Evolutionary conservation across 495 filamentous ascomycete species (phyloP), one percentile per base, ranked within the genome.

Genomic region (Aspergillus wentii): DNA sequence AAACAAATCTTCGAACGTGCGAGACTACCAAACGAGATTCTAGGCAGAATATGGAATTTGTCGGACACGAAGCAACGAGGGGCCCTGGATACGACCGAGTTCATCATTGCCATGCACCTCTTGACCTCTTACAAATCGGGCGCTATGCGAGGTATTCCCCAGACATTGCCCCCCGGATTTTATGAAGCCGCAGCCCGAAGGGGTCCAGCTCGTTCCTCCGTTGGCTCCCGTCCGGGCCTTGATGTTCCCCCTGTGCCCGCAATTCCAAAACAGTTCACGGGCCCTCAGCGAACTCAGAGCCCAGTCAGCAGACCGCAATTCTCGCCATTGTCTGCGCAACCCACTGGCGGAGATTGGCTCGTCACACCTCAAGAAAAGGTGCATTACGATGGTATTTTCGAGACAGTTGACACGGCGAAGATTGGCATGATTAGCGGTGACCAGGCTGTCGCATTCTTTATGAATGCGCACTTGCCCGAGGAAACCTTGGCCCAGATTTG

Each of bases 31-130:
- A 97, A 94, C 57, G 88, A 96, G 48, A 71, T 86, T 2, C 73
- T 98, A 14, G 92, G 88, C 8, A 80, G 84, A 35, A 96, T 98
- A 59, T 98, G 92, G 92, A 88, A 83, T 51, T 74, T 98, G 32
- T 82, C 89, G 8, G 92, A 98, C 61, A 89, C 85, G 1, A 86
- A 95, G 56, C 87, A 95, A 57, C 79, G 89, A 35, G 94, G 92
- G 17, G 81, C 80, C 22, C 76, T 98, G n/a, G 85, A 86, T 44
- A 70, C 79, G 48, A 91, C 88, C 9, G 92, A 97, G 43, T 98
- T 98, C 58, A 84, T 96, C 50, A 92, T 98, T 49, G 91, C 94
- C 8, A 98, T 98, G 92, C 92, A 98, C 66, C 73, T 98, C 19
- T 70, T 98, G 35, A 86, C 86, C 4, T 95, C 90, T 5, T 88